phyloP scores from a whole-genome alignment of 768 basidiomycete genomes.

The Thelephora ganbajun region DNA sequence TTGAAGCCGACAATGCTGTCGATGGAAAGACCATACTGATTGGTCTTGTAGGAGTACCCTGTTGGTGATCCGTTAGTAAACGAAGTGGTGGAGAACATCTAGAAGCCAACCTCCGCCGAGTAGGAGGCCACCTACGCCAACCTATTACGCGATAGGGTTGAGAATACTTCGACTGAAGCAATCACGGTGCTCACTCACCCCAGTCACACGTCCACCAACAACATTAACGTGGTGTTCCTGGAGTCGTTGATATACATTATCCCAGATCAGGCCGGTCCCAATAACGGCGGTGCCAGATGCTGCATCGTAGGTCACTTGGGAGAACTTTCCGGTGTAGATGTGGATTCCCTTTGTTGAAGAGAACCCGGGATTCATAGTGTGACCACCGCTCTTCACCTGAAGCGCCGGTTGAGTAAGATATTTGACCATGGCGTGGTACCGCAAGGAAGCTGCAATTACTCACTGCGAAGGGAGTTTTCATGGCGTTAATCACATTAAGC shows the following conservation, averaged over 20 bases:
- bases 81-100: background rate
- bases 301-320: conserved; percentile 19
- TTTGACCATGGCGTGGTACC: background rate
- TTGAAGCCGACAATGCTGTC: conserved; percentile 38
- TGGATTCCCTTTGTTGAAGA: conserved; percentile 16
- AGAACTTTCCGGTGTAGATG: conserved; percentile 12
- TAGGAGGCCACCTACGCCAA: conserved; percentile 45
- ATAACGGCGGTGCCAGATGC: conserved; percentile 12
- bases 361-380: conserved; percentile 13
- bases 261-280: conserved; percentile 39
- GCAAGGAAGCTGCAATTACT: conserved; percentile 2
- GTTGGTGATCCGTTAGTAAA: background rate
- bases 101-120: conserved; percentile 12
- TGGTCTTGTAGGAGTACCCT: conserved; percentile 48
- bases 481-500: conserved; percentile 29
- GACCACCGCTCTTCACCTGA: conserved; percentile 16
- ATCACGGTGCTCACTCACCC: conserved; percentile 15
- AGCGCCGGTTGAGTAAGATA: background rate
- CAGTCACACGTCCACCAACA: conserved; percentile 37
- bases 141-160: conserved; percentile 4
- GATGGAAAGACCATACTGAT: conserved; percentile 37
- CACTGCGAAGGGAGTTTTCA: conserved; percentile 36
- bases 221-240: conserved; percentile 32
- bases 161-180: background rate
- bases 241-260: conserved; percentile 41